These are phyloP conservation scores for Sporothrix inflata DNA, from an alignment of 2,329 filamentous ascomycete species.

Conservation along the genomic window DNA sequence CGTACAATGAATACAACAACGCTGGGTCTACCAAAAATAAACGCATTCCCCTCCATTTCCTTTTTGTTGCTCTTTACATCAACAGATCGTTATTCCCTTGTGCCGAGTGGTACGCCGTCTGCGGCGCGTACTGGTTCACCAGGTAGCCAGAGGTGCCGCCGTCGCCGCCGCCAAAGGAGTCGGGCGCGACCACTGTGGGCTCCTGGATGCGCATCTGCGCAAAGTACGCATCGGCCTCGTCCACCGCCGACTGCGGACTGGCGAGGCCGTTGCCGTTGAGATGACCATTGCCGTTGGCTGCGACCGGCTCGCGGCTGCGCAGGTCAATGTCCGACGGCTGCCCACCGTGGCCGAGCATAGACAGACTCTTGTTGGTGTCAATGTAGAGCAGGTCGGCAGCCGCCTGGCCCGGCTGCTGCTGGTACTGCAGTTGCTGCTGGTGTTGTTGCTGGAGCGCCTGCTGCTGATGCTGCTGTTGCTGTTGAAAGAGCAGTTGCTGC, in stretches of 20 bases:
- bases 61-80: conserved; percentile 41
- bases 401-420: not conserved
- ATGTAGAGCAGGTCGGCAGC: conserved; percentile 38
- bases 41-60: not conserved
- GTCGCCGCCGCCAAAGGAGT: conserved; percentile 65
- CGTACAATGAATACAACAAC: not conserved
- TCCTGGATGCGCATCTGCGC: conserved; percentile 73
- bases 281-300: conserved; percentile 31
- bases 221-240: conserved; percentile 89
- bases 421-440: conserved; percentile 25
- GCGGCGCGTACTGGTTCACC: conserved; percentile 79
- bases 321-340: conserved; percentile 56
- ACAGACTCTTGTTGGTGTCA: conserved; percentile 64
- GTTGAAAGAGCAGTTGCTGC: conserved; percentile 1
- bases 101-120: conserved; percentile 73
- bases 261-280: conserved; percentile 43
- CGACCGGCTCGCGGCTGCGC: conserved; percentile 40
- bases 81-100: conserved; percentile 73
- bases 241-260: conserved; percentile 74
- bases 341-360: conserved; percentile 59
- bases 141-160: conserved; percentile 63
- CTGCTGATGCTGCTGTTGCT: conserved; percentile 27
- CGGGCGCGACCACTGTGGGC: conserved; percentile 52
- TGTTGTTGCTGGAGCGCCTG: conserved; percentile 29
- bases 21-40: not conserved